Conservation (phyloP, 2,329 filamentous ascomycete genomes). For the Xylaria sp. region DNA sequence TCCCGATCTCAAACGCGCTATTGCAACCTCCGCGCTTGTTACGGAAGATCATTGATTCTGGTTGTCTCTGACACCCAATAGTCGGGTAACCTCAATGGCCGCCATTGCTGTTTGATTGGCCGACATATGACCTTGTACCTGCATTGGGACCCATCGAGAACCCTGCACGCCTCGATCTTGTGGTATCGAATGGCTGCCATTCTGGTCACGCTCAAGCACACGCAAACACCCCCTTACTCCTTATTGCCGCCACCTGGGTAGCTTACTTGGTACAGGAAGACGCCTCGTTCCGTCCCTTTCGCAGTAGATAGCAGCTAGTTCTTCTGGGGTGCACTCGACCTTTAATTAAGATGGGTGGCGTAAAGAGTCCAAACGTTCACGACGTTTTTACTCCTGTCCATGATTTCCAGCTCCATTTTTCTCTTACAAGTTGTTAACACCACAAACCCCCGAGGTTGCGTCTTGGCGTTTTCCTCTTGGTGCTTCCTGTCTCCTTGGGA, state of each 20-base stretch:
- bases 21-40: slow-evolving; percentile 29
- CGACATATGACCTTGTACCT: slow-evolving; percentile 8
- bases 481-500: slow-evolving; percentile 8
- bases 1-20: slow-evolving; percentile 34
- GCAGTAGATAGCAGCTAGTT: no score
- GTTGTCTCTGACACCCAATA: slow-evolving; percentile 8
- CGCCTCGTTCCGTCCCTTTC: neutral
- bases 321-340: no score
- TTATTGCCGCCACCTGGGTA: neutral
- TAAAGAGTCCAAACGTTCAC: slow-evolving; percentile 23
- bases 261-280: neutral
- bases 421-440: slow-evolving; percentile 33
- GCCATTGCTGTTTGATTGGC: slow-evolving; percentile 14
- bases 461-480: slow-evolving; percentile 30
- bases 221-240: neutral
- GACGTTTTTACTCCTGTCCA: slow-evolving; percentile 28
- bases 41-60: slow-evolving; percentile 2
- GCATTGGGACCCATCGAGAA: slow-evolving; percentile 19
- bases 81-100: neutral
- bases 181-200: neutral
- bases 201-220: neutral
- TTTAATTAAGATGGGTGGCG: no score
- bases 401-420: slow-evolving; percentile 31
- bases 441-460: neutral
- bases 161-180: neutral